Evolutionary conservation across 495 filamentous ascomycete species (phyloP).

Genomic region (Daldinia bambusicola): DNA sequence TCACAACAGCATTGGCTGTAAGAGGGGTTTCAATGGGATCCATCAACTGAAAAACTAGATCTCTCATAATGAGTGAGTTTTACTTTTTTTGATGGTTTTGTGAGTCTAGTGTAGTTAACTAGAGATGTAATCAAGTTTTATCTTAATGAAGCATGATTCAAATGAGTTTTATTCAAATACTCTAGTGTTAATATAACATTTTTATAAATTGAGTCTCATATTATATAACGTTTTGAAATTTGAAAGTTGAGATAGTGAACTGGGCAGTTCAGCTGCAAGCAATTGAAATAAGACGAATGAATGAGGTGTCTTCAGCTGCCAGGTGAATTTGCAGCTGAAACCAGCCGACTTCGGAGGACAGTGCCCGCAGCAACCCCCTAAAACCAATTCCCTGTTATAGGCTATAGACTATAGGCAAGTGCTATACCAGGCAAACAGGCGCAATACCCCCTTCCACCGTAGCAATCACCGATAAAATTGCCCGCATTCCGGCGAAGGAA

Average conservation of each 20-base stretch:
- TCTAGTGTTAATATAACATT: background rate
- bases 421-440: background rate
- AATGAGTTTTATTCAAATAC: background rate
- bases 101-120: background rate
- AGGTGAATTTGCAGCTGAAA: slow-evolving; percentile 24
- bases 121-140: background rate
- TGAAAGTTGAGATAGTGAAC: background rate
- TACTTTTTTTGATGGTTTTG: background rate
- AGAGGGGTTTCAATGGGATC: background rate
- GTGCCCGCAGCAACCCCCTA: background rate
- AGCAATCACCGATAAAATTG: slow-evolving; percentile 8
- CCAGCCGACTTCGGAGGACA: slow-evolving; percentile 34
- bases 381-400: background rate
- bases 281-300: background rate
- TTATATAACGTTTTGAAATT: background rate
- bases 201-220: background rate
- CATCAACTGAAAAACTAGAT: background rate
- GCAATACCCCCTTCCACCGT: slow-evolving; percentile 6
- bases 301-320: background rate
- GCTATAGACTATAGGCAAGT: background rate
- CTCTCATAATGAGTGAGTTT: background rate
- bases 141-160: background rate
- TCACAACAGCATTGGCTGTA: background rate
- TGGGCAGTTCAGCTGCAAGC: background rate
- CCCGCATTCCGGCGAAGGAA: slow-evolving; percentile 1